Percentiles rank a stretch among this genome's conserved stretches.
phyloP scores from a whole-genome alignment of 805 yeast species.

The Vanderwaltozyma polyspora region DNA sequence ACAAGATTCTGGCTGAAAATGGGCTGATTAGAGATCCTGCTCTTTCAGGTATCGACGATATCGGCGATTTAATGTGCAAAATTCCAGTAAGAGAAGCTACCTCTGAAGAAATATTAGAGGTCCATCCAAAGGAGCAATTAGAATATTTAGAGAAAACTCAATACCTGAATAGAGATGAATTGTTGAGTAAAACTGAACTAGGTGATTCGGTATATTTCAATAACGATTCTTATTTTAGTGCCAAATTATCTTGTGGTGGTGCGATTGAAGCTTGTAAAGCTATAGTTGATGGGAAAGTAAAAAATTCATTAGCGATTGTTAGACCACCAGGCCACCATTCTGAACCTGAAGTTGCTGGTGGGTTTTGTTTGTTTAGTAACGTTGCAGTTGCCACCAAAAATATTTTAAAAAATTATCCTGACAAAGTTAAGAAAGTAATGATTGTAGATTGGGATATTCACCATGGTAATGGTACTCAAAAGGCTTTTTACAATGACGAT shows the following conservation, averaged over 20 bases:
- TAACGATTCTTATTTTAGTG: constrained; percentile 77
- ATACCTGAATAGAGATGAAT: constrained; percentile 62
- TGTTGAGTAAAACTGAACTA: constrained; percentile 71
- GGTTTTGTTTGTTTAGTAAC: constrained; percentile 89
- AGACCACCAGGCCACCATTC: constrained; percentile 99
- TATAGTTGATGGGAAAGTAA: constrained; percentile 84
- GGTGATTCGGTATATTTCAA: constrained; percentile 95
- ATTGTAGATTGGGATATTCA: constrained; percentile 97
- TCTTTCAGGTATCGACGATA: constrained; percentile 52
- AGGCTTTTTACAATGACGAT: constrained; percentile 79
- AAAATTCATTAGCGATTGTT: constrained; percentile 85
- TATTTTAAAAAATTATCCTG: constrained; percentile 74
- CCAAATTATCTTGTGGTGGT: constrained; percentile 91
- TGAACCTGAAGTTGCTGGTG: constrained; percentile 93
- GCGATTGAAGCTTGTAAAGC: constrained; percentile 93
- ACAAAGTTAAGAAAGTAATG: constrained; percentile 69
- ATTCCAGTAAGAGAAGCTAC: constrained; percentile 86
- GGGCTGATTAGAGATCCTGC: constrained; percentile 84
- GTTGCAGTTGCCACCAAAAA: constrained; percentile 95
- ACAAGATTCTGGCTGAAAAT: constrained; percentile 85
- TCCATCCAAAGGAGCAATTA: constrained; percentile 74
- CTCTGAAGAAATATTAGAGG: constrained; percentile 71
- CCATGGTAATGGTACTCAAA: constrained; percentile 97
- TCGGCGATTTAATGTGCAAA: constrained; percentile 79
- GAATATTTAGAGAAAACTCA: constrained; percentile 66